Conservation (phyloP, 1,284 basidiomycete genomes). For the Takashimella koratensis region DNA sequence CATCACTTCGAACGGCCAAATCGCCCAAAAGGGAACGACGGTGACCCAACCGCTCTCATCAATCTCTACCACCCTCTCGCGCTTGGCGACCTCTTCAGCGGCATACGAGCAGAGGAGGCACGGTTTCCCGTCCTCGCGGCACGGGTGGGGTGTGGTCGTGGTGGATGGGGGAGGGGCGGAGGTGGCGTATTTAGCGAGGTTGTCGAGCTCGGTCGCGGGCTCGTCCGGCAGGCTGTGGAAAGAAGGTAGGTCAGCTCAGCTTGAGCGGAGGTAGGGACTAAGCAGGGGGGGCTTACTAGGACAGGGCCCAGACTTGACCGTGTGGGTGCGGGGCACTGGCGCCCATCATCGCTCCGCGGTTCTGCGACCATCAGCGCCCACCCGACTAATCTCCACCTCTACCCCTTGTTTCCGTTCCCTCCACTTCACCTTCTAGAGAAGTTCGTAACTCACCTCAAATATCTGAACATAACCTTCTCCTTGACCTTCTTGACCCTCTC, state of each 20-base stretch:
- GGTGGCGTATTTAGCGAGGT: constrained; percentile 59
- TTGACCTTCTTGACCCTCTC: constrained; percentile 13
- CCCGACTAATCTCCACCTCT: too few relatives aligned
- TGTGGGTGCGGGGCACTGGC: constrained; percentile 95
- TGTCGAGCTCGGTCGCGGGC: constrained; percentile 62
- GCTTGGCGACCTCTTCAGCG: constrained; percentile 60
- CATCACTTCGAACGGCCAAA: constrained; percentile 90
- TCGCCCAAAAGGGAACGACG: constrained; percentile 93
- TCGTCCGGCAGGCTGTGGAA: constrained; percentile 62
- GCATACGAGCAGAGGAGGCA: constrained; percentile 85
- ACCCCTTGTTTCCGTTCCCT: too few relatives aligned
- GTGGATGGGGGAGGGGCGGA: constrained; percentile 9
- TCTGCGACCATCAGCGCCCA: constrained; percentile 55
- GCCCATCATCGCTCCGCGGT: constrained; percentile 94
- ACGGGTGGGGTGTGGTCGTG: constrained; percentile 54
- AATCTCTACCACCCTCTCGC: constrained; percentile 63
- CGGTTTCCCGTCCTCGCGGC: constrained; percentile 55
- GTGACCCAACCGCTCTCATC: constrained; percentile 73
- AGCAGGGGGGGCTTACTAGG: constrained; percentile 46
- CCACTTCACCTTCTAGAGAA: neutral
- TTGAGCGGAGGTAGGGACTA: neutral
- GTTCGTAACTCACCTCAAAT: constrained; percentile 62
- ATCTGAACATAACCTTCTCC: constrained; percentile 77
- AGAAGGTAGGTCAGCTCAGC: neutral
- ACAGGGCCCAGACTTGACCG: constrained; percentile 85